Percentiles rank a stretch among this genome's conserved stretches.
Evolutionary conservation across 768 basidiomycete genomes (phyloP).

Genomic region (Tremella yokohamensis): DNA sequence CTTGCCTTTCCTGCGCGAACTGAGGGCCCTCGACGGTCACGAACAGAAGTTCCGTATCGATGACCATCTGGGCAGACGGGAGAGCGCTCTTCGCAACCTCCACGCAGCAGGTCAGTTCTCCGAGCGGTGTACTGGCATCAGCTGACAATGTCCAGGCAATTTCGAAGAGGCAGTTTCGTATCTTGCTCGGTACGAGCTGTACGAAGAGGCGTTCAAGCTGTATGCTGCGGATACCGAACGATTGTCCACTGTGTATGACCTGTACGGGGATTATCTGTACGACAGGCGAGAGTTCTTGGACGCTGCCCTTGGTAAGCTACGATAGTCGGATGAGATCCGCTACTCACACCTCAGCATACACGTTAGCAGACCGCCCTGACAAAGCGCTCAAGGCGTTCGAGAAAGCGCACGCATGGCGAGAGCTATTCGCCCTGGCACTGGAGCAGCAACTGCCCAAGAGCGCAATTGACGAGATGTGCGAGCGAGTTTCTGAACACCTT

Average conservation of each 20-base stretch:
- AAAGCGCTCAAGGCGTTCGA: conserved; percentile 88
- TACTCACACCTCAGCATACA: conserved; percentile 57
- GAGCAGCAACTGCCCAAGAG: conserved; percentile 57
- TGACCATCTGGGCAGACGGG: conserved; percentile 75
- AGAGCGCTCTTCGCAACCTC: conserved; percentile 71
- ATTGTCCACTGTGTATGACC: conserved; percentile 55
- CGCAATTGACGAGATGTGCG: conserved; percentile 64
- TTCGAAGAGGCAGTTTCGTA: conserved; percentile 80
- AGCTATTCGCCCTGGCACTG: conserved; percentile 75
- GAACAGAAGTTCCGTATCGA: conserved; percentile 90
- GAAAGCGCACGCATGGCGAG: conserved; percentile 82
- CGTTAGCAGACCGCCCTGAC: conserved; percentile 60
- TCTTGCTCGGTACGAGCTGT: conserved; percentile 71
- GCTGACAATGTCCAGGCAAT: conserved; percentile 58
- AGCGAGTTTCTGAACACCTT: conserved; percentile 67
- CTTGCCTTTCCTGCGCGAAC: conserved; percentile 88
- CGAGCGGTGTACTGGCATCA: neutral
- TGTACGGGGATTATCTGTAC: conserved; percentile 84
- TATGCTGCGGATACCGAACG: conserved; percentile 65
- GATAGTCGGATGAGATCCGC: no score
- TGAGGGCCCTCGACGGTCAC: conserved; percentile 70
- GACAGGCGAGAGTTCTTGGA: conserved; percentile 77
- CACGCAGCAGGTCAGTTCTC: conserved; percentile 62
- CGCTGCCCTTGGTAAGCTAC: conserved; percentile 67
- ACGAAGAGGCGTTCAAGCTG: conserved; percentile 67